These are phyloP conservation scores for Pestalotiopsis sp. DNA, from an alignment of 2,329 filamentous ascomycete species.

Conservation along the genomic window DNA sequence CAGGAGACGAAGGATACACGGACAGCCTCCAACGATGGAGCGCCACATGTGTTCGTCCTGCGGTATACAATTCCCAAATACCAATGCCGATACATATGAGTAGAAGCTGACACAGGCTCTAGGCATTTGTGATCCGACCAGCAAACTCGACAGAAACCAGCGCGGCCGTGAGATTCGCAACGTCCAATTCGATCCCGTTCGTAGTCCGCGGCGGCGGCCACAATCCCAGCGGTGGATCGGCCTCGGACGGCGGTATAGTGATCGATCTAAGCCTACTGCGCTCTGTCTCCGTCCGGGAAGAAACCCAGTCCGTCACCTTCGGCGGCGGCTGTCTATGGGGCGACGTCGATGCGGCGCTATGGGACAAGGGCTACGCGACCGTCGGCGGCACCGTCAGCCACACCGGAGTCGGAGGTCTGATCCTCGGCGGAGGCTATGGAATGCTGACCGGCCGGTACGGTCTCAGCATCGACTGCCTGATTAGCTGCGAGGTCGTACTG, in stretches of 20 bases:
- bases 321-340: conserved; percentile 57
- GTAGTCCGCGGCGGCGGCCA: conserved; percentile 61
- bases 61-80: conserved; percentile 18
- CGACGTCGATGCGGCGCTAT: conserved; percentile 56
- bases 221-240: conserved; percentile 54
- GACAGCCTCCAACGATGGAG: conserved; percentile 42
- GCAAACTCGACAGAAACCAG: conserved; percentile 37
- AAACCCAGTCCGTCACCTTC: conserved; percentile 47
- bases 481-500: conserved; percentile 42
- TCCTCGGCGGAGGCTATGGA: conserved; percentile 62
- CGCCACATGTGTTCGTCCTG: conserved; percentile 38
- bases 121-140: conserved; percentile 50
- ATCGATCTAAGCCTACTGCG: conserved; percentile 58
- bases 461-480: conserved; percentile 46
- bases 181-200: conserved; percentile 47
- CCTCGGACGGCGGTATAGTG: conserved; percentile 55
- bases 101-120: not conserved
- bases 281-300: conserved; percentile 48
- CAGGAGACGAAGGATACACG: conserved; percentile 36
- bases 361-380: conserved; percentile 55
- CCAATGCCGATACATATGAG: not conserved
- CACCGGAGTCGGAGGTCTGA: conserved; percentile 63
- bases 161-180: conserved; percentile 45
- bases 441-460: conserved; percentile 58
- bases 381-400: conserved; percentile 66